Conservation (phyloP, 1,284 basidiomycete genomes). For the Hemileia vastatrix region DNA sequence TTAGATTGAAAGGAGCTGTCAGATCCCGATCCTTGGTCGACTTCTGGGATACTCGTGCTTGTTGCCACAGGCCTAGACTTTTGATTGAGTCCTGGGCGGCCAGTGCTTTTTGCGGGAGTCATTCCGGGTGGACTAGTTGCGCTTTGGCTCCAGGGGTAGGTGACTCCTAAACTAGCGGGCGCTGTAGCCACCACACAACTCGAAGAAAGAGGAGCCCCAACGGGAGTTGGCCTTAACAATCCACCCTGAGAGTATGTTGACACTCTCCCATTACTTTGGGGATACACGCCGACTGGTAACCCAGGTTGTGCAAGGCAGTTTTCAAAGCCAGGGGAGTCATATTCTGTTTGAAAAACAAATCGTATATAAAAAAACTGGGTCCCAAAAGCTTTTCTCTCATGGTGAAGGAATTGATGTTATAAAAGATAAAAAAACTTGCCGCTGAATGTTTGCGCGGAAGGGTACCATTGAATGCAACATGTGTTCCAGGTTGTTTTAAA, state of each 20-base stretch:
- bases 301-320: conserved; percentile 35
- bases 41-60: no score
- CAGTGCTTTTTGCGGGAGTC: neutral
- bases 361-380: neutral
- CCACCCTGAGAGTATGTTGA: conserved; percentile 37
- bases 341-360: conserved; percentile 22
- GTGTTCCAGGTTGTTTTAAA: neutral
- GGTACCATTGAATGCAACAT: neutral
- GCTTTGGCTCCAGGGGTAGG: conserved; percentile 34
- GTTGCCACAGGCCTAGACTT: no score
- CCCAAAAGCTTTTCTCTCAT: neutral
- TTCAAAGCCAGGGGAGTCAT: conserved; percentile 33
- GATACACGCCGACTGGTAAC: conserved; percentile 33
- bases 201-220: conserved; percentile 32
- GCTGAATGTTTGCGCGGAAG: neutral
- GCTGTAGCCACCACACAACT: conserved; percentile 30
- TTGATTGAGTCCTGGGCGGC: neutral
- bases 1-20: no score
- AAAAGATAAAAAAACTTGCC: neutral
- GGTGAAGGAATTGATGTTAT: neutral
- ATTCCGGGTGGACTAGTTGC: conserved; percentile 4
- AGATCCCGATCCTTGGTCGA: no score
- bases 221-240: conserved; percentile 29
- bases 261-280: neutral
- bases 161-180: conserved; percentile 33